A percentile compares a stretch with the other conserved stretches of the same genome.
Evolutionary conservation across 2,329 filamentous ascomycete species (phyloP).

Genomic region (Pyrenophora graminea): DNA sequence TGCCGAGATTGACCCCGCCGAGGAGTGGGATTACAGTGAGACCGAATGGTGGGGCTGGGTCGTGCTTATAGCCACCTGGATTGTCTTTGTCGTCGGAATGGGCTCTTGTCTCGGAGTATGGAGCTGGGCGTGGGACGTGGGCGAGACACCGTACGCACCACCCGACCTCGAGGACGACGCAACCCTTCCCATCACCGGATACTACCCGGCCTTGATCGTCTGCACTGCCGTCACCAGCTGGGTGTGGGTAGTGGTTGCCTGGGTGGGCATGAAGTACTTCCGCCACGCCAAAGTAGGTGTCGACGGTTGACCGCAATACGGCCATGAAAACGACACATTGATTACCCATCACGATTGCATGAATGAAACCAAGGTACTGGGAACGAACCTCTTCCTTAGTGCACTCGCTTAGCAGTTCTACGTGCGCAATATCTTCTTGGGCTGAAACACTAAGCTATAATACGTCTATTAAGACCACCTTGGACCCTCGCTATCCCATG

Average conservation of each 20-base stretch:
- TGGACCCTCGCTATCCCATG: conserved; percentile 10
- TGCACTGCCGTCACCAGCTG: conserved; percentile 96
- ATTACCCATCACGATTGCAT: conserved; percentile 10
- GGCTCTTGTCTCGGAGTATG: conserved; percentile 92
- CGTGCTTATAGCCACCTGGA: conserved; percentile 86
- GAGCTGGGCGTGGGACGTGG: conserved; percentile 99
- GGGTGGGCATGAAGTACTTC: conserved; percentile 99
- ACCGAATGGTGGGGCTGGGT: conserved; percentile 99
- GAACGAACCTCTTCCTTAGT: conserved; percentile 24
- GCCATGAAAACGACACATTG: conserved; percentile 14
- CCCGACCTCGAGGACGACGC: conserved; percentile 94
- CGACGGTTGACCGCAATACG: conserved; percentile 43
- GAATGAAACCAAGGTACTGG: conserved; percentile 10
- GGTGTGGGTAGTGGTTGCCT: conserved; percentile 97
- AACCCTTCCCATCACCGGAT: conserved; percentile 92
- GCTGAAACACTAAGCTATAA: conserved; percentile 43
- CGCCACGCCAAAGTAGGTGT: conserved; percentile 88
- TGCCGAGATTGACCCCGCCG: conserved; percentile 31
- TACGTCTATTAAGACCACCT: conserved; percentile 20
- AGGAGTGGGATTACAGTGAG: conserved; percentile 88
- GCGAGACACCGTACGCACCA: conserved; percentile 91
- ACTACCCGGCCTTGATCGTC: conserved; percentile 93
- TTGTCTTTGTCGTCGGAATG: conserved; percentile 96
- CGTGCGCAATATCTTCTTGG: conserved; percentile 36
- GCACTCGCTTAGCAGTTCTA: conserved; percentile 30